Evolutionary conservation across 208 protist genomes (phyloP).

Genomic region (Acanthamoeba healyi): DNA sequence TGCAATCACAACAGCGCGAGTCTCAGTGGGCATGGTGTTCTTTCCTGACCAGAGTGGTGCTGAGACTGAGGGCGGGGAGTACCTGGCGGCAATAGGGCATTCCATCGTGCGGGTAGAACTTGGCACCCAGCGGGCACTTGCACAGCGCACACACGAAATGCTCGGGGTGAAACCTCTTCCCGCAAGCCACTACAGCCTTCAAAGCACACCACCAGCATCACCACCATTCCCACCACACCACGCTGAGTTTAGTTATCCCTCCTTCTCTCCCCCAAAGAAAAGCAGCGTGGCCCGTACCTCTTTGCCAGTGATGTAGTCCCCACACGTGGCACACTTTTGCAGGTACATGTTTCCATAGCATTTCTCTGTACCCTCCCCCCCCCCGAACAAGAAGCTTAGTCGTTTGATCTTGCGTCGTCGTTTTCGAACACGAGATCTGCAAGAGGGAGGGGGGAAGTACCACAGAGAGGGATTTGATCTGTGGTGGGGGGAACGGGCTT

Average conservation of each 20-base stretch:
- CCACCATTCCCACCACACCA: not conserved
- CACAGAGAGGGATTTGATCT: not conserved
- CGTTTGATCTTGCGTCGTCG: not conserved
- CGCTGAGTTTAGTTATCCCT: not conserved
- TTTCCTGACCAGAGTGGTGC: too few relatives aligned
- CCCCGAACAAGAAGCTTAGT: not conserved
- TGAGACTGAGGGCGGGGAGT: too few relatives aligned
- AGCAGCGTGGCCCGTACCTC: not conserved
- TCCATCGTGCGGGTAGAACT: conserved; percentile 18
- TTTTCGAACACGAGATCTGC: not conserved
- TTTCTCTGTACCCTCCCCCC: not conserved
- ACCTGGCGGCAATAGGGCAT: conserved; percentile 40
- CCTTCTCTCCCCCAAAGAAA: too few relatives aligned
- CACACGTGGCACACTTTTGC: conserved; percentile 5
- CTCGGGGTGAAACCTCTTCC: conserved; percentile 21
- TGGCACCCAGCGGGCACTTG: conserved; percentile 6
- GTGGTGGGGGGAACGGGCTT: conserved; percentile 14
- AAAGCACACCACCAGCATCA: not conserved
- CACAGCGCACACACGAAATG: conserved; percentile 8
- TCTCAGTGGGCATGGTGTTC: too few relatives aligned
- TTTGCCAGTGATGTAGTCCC: not conserved
- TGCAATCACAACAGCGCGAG: too few relatives aligned
- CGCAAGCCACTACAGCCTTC: conserved; percentile 12
- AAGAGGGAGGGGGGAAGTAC: not conserved
- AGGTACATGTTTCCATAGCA: conserved; percentile 43